Evolutionary conservation across 1,284 basidiomycete species (phyloP), one percentile per base, ranked within the genome.

Genomic region (Omphalotus olearius): DNA sequence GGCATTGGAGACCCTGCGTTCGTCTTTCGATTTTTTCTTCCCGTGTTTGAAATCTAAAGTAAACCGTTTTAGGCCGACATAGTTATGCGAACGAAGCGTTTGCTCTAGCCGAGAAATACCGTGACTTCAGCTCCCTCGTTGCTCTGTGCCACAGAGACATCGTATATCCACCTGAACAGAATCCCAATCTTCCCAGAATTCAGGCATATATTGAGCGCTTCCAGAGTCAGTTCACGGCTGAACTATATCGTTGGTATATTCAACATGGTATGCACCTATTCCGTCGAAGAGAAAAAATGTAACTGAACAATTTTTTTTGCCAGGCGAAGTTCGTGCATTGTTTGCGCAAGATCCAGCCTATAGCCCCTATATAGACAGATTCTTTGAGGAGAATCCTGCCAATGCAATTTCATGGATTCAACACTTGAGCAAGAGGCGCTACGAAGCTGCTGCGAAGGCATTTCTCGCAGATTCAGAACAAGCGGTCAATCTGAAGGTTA

Each of bases 381-480:
- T 90, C 69, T 90, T 98, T 62, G 69, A 72, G 3, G 69, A 79
- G 45, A 72, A 82, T 50, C 78, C 78, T 0, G 77, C 87, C 60
- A 75, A 83, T 11, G 70, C 80, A 14, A 78, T 94, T 44, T 88
- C 90, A 0, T 99, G 96, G 97, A 75, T 98, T 40, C 90, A 98
- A 65, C 85, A 97, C 66, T 69, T 98, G 40, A 84, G 83, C 0
- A 83, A 87, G 55, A 74, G 74, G 17, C 75, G 82, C 36, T 91
- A 84, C 64, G 79, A 75, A 6, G 68, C 72, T 3, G 92, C 93
- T 1, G 83, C 87, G 1, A 61, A 68, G 14, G 78, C 85, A 10
- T 72, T 98, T 36, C 69, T 87, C 23, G 60, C 63, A 14, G 90
- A 88, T 56, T 78, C 89, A 4, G 68, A 72, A 13, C 64, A 68